phyloP scores from a whole-genome alignment of 2,329 filamentous ascomycete genomes.

The Colletotrichum sp. region DNA sequence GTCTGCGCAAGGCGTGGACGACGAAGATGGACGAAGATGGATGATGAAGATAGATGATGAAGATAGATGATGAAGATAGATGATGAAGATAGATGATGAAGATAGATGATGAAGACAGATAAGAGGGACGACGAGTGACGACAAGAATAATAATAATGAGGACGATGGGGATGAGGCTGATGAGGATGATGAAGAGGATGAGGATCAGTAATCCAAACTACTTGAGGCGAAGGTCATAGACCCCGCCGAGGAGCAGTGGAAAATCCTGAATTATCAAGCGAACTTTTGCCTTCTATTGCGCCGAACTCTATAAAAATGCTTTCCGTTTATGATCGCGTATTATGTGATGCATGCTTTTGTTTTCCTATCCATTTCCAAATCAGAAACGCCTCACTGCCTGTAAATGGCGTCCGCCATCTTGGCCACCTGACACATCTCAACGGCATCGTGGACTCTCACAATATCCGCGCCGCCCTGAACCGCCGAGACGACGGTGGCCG shows the following conservation, averaged over 20 bases:
- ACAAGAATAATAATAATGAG: background rate
- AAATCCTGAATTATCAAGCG: background rate
- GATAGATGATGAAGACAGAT: too few relatives aligned
- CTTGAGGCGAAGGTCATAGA: too few relatives aligned
- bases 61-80: too few relatives aligned
- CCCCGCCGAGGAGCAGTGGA: background rate
- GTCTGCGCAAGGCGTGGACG: background rate
- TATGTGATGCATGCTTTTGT: background rate
- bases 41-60: too few relatives aligned
- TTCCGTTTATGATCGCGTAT: background rate
- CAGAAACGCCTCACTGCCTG: conserved; percentile 49
- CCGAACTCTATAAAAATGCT: background rate
- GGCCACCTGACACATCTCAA: conserved; percentile 83
- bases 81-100: too few relatives aligned
- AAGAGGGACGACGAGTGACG: background rate
- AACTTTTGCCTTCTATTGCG: background rate
- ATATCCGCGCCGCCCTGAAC: conserved; percentile 89
- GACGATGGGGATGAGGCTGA: background rate
- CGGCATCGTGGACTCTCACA: conserved; percentile 88
- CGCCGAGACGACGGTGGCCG: conserved; percentile 84
- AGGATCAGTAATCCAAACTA: background rate
- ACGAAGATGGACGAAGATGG: background rate
- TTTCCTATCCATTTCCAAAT: background rate
- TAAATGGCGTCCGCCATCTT: conserved; percentile 95
- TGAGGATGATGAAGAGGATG: background rate